Evolutionary conservation across 768 basidiomycete species (phyloP), one percentile per base, ranked within the genome.

Genomic region (Lentinus tigrinus): DNA sequence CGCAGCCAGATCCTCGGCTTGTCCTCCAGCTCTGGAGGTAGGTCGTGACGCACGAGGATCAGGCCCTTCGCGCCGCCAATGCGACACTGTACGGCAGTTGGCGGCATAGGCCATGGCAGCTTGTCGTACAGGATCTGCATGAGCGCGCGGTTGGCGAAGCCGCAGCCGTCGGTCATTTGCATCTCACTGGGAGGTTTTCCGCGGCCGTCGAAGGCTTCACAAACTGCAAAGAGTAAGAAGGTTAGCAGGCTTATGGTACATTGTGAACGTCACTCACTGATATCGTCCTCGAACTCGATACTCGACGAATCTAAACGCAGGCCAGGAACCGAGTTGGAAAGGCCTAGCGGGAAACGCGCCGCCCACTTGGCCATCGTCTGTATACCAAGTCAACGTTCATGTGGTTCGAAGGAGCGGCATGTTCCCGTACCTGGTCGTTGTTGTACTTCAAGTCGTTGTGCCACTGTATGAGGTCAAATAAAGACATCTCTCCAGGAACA

Each of bases 141-240:
- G 0, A 79, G 84, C 0, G 81, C 74, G 11, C 76, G 77, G 63
- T 88, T 91, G 2, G 89, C 84, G 26, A 82, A 74, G 0, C 90
- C 89, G 69, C 88, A 89, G 0, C 90, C 90, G 65, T 91, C 90
- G 0, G 89, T 91, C 74, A 89, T 81, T 7, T 61, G 64, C 64
- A 68, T 67, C 42, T 71, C 69, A 24, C 61, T 65, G 0, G 69
- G 64, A 0, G 53, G 61, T 48, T 74, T 70, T 1, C 61, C 56
- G 14, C 39, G 13, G 27, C 66, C 56, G 17, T 51, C 38, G 39
- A 63, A 70, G 5, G 56, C 54, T 16, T 58, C 47, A 8, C 72
- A 69, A 13, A 71, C 72, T 75, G 37, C 5, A 37, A 13, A 46
- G 11, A 50, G 31, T 23, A 53, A n/a, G n/a, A 10, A 62, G 57